These are phyloP conservation scores for Raphanus raphanistrum DNA, from an alignment of 345 rosid species.

Conservation along the genomic window DNA sequence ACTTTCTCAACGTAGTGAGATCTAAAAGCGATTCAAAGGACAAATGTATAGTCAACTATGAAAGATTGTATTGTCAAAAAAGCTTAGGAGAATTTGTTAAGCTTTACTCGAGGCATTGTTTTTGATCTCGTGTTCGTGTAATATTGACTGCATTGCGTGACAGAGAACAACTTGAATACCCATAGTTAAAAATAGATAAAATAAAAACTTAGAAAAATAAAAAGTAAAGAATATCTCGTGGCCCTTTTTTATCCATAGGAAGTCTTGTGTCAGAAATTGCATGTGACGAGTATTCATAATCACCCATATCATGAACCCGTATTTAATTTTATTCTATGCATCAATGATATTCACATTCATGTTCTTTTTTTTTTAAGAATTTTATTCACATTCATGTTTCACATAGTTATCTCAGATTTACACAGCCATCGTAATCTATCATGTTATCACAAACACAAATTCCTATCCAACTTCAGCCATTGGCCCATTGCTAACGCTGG, in stretches of 20 bases:
- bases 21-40: not conserved
- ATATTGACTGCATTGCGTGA: not conserved
- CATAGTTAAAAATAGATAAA: not conserved
- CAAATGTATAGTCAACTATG: not conserved
- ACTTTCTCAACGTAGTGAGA: not conserved
- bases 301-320: conserved; percentile 10
- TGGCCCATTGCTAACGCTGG: not conserved
- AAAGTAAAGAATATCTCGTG: conserved; percentile 16
- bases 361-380: not conserved
- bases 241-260: conserved; percentile 25
- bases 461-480: not conserved
- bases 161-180: not conserved
- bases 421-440: not conserved
- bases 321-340: not conserved
- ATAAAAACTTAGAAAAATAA: not conserved
- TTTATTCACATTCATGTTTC: conserved; percentile 14
- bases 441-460: conserved; percentile 5
- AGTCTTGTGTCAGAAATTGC: conserved; percentile 32
- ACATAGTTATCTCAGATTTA: not conserved
- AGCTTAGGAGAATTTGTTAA: not conserved
- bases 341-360: conserved; percentile 22
- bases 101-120: not conserved
- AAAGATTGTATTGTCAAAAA: not conserved
- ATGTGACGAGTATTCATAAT: conserved; percentile 29
- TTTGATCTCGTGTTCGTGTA: not conserved